Conservation (phyloP, 257 asterid species). For the Anisodus tanguticus region DNA sequence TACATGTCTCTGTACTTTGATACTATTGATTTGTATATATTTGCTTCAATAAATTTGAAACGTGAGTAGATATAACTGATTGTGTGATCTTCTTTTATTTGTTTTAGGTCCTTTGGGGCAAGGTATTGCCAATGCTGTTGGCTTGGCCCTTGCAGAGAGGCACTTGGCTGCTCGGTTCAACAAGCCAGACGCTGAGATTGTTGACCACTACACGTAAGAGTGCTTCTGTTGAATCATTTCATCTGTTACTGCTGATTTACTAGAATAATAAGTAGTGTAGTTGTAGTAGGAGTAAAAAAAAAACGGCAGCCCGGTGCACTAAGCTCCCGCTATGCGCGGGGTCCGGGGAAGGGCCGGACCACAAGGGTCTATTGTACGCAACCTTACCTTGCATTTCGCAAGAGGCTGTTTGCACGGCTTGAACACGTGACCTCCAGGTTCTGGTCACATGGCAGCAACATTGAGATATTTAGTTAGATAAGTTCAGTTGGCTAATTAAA, state of each 20-base stretch:
- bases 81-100: constrained; percentile 27
- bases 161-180: constrained; percentile 86
- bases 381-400: too few species aligned
- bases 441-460: too few species aligned
- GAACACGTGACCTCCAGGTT: too few species aligned
- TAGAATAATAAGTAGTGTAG: too few species aligned
- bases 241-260: too few species aligned
- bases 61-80: constrained; percentile 27
- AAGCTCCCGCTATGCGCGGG: too few species aligned
- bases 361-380: too few species aligned
- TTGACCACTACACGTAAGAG: constrained; percentile 82
- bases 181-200: constrained; percentile 67
- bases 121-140: constrained; percentile 85
- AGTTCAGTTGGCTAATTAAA: constrained; percentile 26
- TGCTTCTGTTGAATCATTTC: not conserved
- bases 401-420: too few species aligned
- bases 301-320: too few species aligned
- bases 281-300: too few species aligned
- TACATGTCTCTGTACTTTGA: not conserved
- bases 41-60: constrained; percentile 18
- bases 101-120: constrained; percentile 86
- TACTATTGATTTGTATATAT: not conserved
- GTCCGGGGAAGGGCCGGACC: too few species aligned
- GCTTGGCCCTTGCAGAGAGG: constrained; percentile 79
- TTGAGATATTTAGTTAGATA: too few species aligned